A percentile compares a stretch with the other conserved stretches of the same genome.
phyloP scores from a whole-genome alignment of 176 grass and related monocot species.

The Eleusine coracana region DNA sequence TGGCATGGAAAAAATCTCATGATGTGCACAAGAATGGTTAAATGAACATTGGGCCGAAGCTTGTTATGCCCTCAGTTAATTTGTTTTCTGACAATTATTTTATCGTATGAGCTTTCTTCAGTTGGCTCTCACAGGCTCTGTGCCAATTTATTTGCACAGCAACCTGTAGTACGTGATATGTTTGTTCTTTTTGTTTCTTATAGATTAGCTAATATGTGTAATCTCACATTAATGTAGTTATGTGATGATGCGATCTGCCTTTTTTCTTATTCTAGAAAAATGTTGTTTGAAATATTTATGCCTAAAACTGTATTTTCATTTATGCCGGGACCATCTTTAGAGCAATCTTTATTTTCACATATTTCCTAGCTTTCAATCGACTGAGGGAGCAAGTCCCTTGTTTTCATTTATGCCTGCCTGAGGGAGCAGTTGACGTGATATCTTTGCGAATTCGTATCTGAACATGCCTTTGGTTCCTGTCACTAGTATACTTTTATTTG shows the following conservation, averaged over 20 bases:
- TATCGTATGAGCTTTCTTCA: constrained; percentile 17
- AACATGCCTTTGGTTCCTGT: neutral
- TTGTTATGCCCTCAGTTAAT: neutral
- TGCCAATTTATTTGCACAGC: neutral
- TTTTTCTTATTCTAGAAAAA: neutral
- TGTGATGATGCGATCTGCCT: neutral
- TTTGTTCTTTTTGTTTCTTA: no score
- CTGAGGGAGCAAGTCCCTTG: no score
- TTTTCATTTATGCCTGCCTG: no score
- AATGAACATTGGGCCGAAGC: constrained; percentile 12
- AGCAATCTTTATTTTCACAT: no score
- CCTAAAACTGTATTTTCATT: neutral
- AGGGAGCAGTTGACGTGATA: no score
- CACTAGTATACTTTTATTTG: neutral
- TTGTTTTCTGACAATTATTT: neutral
- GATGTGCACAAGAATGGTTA: neutral
- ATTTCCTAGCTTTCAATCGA: no score
- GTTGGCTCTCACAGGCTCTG: neutral
- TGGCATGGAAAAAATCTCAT: neutral
- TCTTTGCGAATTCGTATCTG: neutral
- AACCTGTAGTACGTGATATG: neutral
- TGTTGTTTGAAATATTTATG: neutral
- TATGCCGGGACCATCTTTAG: neutral
- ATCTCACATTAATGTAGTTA: neutral
- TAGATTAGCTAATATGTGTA: neutral